phyloP scores from a whole-genome alignment of 495 filamentous ascomycete species.

The Xylaria sp. region DNA sequence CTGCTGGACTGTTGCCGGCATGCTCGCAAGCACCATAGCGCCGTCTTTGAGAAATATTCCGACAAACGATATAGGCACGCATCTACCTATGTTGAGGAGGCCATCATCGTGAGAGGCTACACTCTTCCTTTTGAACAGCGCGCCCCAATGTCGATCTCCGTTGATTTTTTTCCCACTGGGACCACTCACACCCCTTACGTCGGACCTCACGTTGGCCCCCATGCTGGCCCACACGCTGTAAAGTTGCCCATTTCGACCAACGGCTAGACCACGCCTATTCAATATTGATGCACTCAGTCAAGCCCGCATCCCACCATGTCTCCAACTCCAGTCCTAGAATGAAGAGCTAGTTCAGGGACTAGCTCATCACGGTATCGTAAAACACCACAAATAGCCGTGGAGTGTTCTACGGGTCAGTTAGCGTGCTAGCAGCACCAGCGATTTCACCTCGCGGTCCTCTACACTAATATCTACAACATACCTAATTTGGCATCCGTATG shows the following conservation, averaged over 20 bases:
- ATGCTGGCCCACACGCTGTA: conserved; percentile 29
- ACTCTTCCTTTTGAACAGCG: conserved; percentile 42
- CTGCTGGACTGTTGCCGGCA: conserved; percentile 88
- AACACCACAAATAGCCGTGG: neutral
- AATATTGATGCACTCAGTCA: neutral
- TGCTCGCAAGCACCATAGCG: conserved; percentile 78
- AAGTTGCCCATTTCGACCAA: conserved; percentile 46
- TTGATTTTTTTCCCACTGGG: conserved; percentile 18
- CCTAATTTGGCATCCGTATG: conserved; percentile 24
- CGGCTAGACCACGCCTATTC: conserved; percentile 31
- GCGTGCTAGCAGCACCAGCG: neutral
- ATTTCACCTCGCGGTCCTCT: neutral
- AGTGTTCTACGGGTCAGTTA: neutral
- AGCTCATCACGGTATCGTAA: neutral
- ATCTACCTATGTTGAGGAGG: conserved; percentile 76
- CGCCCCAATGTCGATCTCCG: conserved; percentile 14
- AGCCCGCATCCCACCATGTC: neutral
- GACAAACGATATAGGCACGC: conserved; percentile 83
- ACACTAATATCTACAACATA: conserved; percentile 13
- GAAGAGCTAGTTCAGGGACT: neutral
- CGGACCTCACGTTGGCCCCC: conserved; percentile 23
- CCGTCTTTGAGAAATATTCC: conserved; percentile 90
- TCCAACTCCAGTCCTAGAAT: neutral
- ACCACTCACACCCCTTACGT: neutral
- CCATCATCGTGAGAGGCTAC: conserved; percentile 65